Evolutionary conservation across 805 yeast species (phyloP).

Genomic region (Pichia exigua): DNA sequence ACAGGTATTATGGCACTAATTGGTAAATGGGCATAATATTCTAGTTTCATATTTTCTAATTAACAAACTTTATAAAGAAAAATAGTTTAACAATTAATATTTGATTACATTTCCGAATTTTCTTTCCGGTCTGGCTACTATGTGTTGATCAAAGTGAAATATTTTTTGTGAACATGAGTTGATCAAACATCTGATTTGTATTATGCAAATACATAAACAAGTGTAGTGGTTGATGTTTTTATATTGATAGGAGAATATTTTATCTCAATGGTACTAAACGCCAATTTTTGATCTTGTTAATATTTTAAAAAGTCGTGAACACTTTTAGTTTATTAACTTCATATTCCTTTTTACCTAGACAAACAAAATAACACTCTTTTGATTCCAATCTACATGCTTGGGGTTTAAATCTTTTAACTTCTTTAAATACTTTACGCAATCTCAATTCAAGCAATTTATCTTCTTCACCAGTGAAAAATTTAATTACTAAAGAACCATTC

Average conservation of each 20-base stretch:
- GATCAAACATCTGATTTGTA: too few species aligned
- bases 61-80: neutral
- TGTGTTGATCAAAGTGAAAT: too few species aligned
- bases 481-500: slow-evolving; percentile 72
- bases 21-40: slow-evolving; percentile 56
- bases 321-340: slow-evolving; percentile 37
- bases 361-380: slow-evolving; percentile 75
- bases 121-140: too few species aligned
- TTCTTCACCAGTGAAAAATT: slow-evolving; percentile 77
- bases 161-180: too few species aligned
- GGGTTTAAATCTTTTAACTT: slow-evolving; percentile 71
- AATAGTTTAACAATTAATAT: neutral
- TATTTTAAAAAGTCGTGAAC: slow-evolving; percentile 22
- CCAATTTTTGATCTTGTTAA: neutral
- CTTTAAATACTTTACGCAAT: slow-evolving; percentile 49
- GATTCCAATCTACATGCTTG: slow-evolving; percentile 72
- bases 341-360: slow-evolving; percentile 39
- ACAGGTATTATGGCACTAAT: slow-evolving; percentile 65
- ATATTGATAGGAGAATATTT: too few species aligned
- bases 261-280: too few species aligned
- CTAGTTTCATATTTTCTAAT: neutral
- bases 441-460: slow-evolving; percentile 57
- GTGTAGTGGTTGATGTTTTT: too few species aligned
- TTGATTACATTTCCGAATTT: neutral
- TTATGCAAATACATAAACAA: too few species aligned